Percentiles rank a stretch among this genome's conserved stretches.
Evolutionary conservation across 2,329 filamentous ascomycete genomes (phyloP).

Genomic region (Venturia oleaginea): DNA sequence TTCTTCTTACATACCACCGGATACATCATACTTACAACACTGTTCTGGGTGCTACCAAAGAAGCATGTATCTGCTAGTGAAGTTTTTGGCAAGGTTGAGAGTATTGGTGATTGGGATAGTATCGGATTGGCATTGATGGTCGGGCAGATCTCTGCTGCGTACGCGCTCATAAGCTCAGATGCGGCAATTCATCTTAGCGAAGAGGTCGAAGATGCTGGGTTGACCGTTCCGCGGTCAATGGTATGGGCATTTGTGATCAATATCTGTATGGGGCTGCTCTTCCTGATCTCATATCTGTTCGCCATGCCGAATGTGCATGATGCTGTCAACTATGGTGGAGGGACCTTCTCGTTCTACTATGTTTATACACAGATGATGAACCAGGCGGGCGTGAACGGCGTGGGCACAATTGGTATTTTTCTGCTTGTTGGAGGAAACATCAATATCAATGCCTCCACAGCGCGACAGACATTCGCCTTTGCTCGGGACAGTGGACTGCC

Average conservation of each 20-base stretch:
- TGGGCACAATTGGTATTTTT: constrained; percentile 26
- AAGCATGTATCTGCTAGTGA: constrained; percentile 28
- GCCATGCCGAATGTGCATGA: constrained; percentile 20
- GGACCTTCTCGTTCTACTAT: constrained; percentile 21
- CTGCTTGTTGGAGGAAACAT: constrained; percentile 23
- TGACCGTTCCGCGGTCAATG: constrained; percentile 23
- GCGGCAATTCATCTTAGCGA: constrained; percentile 28
- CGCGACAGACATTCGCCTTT: constrained; percentile 31
- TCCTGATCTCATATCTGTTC: constrained; percentile 23
- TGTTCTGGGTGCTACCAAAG: constrained; percentile 29
- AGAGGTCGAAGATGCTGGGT: constrained; percentile 24
- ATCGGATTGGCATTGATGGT: constrained; percentile 37
- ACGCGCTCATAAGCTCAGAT: constrained; percentile 31
- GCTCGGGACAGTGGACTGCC: constrained; percentile 34
- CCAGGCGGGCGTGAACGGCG: constrained; percentile 19
- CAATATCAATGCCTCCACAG: constrained; percentile 28
- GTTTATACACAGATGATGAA: constrained; percentile 16
- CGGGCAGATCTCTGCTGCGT: constrained; percentile 31
- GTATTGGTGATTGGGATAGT: constrained; percentile 33
- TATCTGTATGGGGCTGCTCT: constrained; percentile 22
- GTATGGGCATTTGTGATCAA: constrained; percentile 22
- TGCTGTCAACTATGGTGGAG: constrained; percentile 17
- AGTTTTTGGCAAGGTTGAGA: constrained; percentile 42
- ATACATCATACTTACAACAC: constrained; percentile 43
- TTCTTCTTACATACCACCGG: constrained; percentile 42